Evolutionary conservation across 2,329 filamentous ascomycete genomes (phyloP).

Genomic region (Pseudonectria foliicola): DNA sequence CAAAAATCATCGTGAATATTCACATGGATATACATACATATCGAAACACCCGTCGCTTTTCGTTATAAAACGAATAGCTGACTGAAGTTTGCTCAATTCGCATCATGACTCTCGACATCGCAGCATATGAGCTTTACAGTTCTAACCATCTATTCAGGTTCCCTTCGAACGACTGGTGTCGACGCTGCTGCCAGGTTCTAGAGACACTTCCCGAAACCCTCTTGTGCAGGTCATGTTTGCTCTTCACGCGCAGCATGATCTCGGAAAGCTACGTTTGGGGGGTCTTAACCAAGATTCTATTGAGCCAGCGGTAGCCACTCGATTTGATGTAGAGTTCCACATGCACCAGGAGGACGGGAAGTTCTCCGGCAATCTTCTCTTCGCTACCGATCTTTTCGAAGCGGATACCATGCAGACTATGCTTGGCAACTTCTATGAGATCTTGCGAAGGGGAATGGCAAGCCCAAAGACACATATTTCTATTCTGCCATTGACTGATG

Average conservation of each 20-base stretch:
- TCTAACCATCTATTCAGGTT: too few species aligned
- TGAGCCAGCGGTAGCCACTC: not conserved
- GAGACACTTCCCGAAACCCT: conserved; percentile 13
- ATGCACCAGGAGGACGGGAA: conserved; percentile 11
- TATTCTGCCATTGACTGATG: conserved; percentile 1
- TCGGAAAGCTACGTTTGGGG: conserved; percentile 9
- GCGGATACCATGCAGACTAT: conserved; percentile 13
- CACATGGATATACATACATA: too few species aligned
- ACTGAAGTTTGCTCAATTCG: too few species aligned
- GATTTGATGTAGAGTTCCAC: conserved; percentile 21
- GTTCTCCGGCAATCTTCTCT: conserved; percentile 10
- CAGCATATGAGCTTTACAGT: too few species aligned
- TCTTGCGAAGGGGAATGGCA: conserved; percentile 11
- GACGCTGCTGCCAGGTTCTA: not conserved
- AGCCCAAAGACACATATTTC: conserved; percentile 1
- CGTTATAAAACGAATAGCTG: too few species aligned
- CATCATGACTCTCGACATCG: too few species aligned
- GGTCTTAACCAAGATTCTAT: conserved; percentile 10
- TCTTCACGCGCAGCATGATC: conserved; percentile 14
- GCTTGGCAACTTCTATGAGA: conserved; percentile 7
- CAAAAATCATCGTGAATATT: too few species aligned
- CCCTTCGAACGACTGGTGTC: conserved; percentile 3
- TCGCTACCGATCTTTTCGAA: conserved; percentile 16
- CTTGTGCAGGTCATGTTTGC: conserved; percentile 14
- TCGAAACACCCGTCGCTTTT: too few species aligned